Base-by-base conservation (phyloP, 2,329 filamentous ascomycete species). In the Chrysoporthe deuterocubensis region DNA sequence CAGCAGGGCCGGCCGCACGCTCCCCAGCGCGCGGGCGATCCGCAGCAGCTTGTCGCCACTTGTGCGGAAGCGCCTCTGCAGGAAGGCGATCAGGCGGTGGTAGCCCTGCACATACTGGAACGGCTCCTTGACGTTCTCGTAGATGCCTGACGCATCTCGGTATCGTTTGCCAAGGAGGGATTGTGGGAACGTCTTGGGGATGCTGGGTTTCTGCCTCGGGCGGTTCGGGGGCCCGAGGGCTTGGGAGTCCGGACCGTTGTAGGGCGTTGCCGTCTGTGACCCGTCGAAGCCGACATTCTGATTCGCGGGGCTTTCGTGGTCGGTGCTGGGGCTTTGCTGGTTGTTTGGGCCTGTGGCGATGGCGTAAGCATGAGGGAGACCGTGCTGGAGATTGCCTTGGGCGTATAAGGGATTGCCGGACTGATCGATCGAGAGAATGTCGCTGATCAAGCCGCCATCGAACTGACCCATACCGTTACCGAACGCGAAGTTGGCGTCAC, bases 41-140 rank as follows among this genome's bases (percentile, higher is more conserved):
- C 90, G 89, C 34, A 95, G 79, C 0, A 91, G 90, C 79, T 94
- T 94, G 71, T 89, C 89, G 14, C 65, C 54, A 26, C 62, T 67
- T 43, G 89, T 84, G 1, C 92, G 87, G 74, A 97, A 94, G 26
- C 94, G 91, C 62, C 89, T 88, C 76, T 93, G 88, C 46, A 97
- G 84, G 70, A 94, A 90, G 9, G 89, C 89, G 56, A 94, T 93
- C 71, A 98, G 87, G 71, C 90, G 92, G 79, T 99, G 96, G 77
- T 97, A 98, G 26, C 93, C 93, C 56, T 88, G 88, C 0, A 94
- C 94, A 75, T 98, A 98, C 11, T 92, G 90, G 76, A 98, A 97
- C 4, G 96, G 94, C 74, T 96, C 91, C 70, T 92, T 94, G 74
- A 99, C 93, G 52, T 89, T 91, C 70, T 94, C 90, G 78, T 98